These are phyloP conservation scores for Zopfochytrium polystomum DNA, from an alignment of 371 early-diverging fungal species.

Conservation along the genomic window DNA sequence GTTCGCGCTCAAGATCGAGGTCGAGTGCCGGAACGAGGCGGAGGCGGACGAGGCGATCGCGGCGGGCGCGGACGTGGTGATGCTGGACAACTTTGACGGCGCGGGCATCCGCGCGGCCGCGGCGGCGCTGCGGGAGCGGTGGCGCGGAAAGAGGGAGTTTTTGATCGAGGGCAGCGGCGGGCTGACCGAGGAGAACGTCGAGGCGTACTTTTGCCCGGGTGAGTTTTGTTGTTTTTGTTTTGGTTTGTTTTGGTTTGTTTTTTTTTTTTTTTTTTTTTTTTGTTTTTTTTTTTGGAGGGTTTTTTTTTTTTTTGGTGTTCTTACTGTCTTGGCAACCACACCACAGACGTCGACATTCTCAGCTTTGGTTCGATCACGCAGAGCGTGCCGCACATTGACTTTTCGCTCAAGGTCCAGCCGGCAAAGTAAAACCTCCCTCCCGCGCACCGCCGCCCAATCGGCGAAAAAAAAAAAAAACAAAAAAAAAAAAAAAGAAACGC, in stretches of 20 bases:
- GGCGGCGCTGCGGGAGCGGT: conserved; percentile 68
- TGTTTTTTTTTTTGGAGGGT: conserved; percentile 4
- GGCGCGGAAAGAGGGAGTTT: conserved; percentile 66
- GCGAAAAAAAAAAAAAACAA: too few relatives aligned
- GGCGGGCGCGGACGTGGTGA: conserved; percentile 95
- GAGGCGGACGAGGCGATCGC: conserved; percentile 96
- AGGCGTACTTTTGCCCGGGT: conserved; percentile 77
- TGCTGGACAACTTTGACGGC: conserved; percentile 69
- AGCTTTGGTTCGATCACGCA: conserved; percentile 91
- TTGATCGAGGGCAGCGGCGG: conserved; percentile 95
- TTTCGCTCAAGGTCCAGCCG: conserved; percentile 75
- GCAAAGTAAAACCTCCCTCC: conserved; percentile 13
- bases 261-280: conserved; percentile 12
- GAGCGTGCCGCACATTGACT: conserved; percentile 93
- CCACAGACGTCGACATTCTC: conserved; percentile 82
- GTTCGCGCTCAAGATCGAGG: conserved; percentile 93
- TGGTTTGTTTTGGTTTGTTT: conserved; percentile 10
- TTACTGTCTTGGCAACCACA: background rate
- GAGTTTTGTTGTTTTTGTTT: conserved; percentile 10
- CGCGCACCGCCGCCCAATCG: too few relatives aligned
- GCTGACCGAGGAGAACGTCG: conserved; percentile 84
- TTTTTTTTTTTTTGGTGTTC: too few relatives aligned
- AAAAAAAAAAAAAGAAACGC: too few relatives aligned
- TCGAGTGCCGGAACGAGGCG: conserved; percentile 86
- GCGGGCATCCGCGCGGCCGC: conserved; percentile 61